Evolutionary conservation across 768 basidiomycete species (phyloP).

Genomic region (Boletus reticulatus): DNA sequence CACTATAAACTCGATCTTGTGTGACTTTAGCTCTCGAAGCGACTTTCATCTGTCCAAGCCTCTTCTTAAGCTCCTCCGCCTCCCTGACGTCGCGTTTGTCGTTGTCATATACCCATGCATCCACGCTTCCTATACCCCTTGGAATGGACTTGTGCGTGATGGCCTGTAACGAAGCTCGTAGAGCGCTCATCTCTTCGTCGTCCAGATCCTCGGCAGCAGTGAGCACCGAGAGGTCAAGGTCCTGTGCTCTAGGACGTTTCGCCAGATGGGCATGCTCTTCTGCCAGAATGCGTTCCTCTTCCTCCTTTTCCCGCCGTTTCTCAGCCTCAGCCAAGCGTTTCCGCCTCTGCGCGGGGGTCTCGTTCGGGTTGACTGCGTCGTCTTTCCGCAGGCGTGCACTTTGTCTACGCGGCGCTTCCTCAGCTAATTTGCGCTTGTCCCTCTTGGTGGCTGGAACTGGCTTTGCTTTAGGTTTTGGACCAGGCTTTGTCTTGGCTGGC

Average conservation of each 20-base stretch:
- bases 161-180: slow-evolving; percentile 45
- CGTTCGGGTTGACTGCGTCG: slow-evolving; percentile 49
- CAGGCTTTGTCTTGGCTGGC: slow-evolving; percentile 37
- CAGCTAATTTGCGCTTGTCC: slow-evolving; percentile 46
- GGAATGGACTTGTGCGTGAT: slow-evolving; percentile 37
- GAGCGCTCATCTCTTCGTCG: slow-evolving; percentile 42
- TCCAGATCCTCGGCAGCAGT: slow-evolving; percentile 45
- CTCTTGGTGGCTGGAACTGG: slow-evolving; percentile 59
- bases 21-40: slow-evolving; percentile 81
- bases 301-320: slow-evolving; percentile 55
- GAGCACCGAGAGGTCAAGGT: slow-evolving; percentile 58
- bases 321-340: slow-evolving; percentile 66
- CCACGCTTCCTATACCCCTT: slow-evolving; percentile 42
- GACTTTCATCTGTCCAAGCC: slow-evolving; percentile 56
- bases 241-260: slow-evolving; percentile 65
- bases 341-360: slow-evolving; percentile 60
- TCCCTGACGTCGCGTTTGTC: slow-evolving; percentile 47
- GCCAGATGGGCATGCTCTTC: slow-evolving; percentile 63
- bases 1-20: slow-evolving; percentile 69
- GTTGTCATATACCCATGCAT: slow-evolving; percentile 50
- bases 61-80: slow-evolving; percentile 53
- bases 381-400: slow-evolving; percentile 59
- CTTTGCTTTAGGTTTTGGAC: slow-evolving; percentile 47
- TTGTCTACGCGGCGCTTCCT: slow-evolving; percentile 57
- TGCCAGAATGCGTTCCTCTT: slow-evolving; percentile 57